Evolutionary conservation across 2,329 filamentous ascomycete genomes (phyloP).

Genomic region (Teratosphaeria gauchensis): DNA sequence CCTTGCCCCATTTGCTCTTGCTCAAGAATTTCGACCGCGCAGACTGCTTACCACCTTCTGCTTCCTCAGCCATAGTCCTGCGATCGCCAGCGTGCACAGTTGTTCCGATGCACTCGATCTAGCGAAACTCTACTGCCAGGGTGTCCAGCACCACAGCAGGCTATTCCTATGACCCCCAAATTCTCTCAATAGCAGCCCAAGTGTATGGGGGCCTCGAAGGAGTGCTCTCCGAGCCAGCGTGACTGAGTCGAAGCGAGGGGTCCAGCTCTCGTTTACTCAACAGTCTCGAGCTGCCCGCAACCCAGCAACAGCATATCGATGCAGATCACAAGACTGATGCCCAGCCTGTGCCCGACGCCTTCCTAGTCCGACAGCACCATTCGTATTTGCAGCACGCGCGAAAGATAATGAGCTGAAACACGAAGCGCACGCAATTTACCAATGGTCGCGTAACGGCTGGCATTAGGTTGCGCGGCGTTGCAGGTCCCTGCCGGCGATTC

Average conservation of each 20-base stretch:
- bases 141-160: neutral
- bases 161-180: neutral
- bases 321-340: neutral
- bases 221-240: neutral
- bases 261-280: neutral
- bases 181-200: neutral
- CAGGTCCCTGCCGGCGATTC: neutral
- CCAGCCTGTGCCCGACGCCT: neutral
- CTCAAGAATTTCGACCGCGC: constrained; percentile 16
- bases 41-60: constrained; percentile 8
- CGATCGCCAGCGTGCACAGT: neutral
- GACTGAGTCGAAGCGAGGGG: neutral
- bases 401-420: neutral
- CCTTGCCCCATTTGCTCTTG: constrained; percentile 25
- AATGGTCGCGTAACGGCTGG: neutral
- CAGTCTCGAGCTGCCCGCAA: neutral
- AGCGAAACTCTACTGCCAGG: neutral
- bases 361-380: neutral
- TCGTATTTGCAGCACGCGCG: neutral
- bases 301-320: neutral
- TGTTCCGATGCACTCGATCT: neutral
- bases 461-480: neutral
- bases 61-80: constrained; percentile 13
- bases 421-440: neutral
- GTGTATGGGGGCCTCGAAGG: neutral